These are phyloP conservation scores for Nymphaea colorata DNA, from an alignment of 164 flowering plant genomes.

Conservation along the genomic window DNA sequence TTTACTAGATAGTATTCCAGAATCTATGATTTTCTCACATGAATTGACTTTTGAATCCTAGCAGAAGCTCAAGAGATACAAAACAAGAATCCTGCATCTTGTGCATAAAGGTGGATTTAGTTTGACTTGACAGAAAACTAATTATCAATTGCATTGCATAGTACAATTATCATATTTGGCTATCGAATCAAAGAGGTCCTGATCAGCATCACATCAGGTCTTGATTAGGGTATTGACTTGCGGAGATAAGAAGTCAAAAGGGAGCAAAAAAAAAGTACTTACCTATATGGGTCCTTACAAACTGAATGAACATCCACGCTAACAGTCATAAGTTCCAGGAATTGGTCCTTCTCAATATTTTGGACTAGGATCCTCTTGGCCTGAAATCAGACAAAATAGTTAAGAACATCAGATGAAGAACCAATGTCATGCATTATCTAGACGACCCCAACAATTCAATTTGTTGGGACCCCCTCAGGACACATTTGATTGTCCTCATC, in stretches of 20 bases:
- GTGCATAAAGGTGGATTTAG: too few relatives aligned
- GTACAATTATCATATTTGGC: too few relatives aligned
- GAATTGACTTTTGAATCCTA: not conserved
- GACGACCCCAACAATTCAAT: too few relatives aligned
- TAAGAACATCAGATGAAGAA: not conserved
- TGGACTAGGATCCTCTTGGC: constrained; percentile 69
- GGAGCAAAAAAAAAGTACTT: not conserved
- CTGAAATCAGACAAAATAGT: constrained; percentile 22
- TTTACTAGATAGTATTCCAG: too few relatives aligned
- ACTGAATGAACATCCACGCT: constrained; percentile 71
- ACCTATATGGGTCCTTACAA: constrained; percentile 98
- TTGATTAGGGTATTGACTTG: not conserved
- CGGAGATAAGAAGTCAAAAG: not conserved
- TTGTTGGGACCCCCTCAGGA: too few relatives aligned
- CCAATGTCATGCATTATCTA: not conserved
- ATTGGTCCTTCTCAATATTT: constrained; percentile 81
- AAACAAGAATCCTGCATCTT: not conserved
- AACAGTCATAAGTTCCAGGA: constrained; percentile 66
- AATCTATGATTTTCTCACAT: not conserved
- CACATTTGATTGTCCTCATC: too few relatives aligned
- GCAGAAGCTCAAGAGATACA: not conserved
- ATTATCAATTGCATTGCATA: not conserved
- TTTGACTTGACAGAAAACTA: too few relatives aligned
- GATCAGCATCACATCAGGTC: not conserved
- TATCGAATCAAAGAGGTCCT: too few relatives aligned